A percentile compares a stretch with the other conserved stretches of the same genome.
Evolutionary conservation across 306 rosid species (phyloP).

Genomic region (Gleditsia sinensis): DNA sequence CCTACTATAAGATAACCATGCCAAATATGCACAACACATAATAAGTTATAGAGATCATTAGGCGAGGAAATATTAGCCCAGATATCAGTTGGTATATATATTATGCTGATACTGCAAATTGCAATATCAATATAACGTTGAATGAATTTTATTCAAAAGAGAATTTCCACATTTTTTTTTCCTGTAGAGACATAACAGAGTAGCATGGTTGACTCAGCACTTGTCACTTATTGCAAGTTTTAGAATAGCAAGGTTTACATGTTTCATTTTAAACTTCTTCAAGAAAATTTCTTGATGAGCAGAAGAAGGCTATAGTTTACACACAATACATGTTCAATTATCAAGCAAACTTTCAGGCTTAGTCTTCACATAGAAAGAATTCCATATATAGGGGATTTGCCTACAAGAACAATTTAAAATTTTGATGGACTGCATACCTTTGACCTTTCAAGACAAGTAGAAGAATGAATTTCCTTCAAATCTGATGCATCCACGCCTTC

Average conservation of each 20-base stretch:
- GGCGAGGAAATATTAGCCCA: background rate
- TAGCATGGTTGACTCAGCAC: background rate
- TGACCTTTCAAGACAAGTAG: slow-evolving; percentile 67
- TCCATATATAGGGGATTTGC: background rate
- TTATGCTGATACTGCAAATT: background rate
- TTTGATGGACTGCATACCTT: slow-evolving; percentile 53
- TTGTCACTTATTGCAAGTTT: background rate
- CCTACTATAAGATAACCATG: background rate
- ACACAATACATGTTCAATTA: slow-evolving; percentile 4
- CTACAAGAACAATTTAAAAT: background rate
- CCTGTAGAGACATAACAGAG: background rate
- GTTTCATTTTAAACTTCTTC: background rate
- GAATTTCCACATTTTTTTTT: background rate
- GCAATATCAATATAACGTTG: slow-evolving; percentile 6
- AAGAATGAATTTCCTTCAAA: slow-evolving; percentile 50
- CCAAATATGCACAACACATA: background rate
- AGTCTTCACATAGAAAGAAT: background rate
- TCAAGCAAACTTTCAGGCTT: slow-evolving; percentile 8
- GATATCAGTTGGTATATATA: slow-evolving; percentile 12
- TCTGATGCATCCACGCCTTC: slow-evolving; percentile 74
- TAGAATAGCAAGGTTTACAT: background rate
- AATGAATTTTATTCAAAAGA: background rate
- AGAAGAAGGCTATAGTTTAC: slow-evolving; percentile 6
- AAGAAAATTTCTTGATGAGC: background rate
- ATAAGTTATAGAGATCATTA: background rate